Base-by-base conservation (phyloP, 805 yeast genomes). In the Ogataea nonfermentans region DNA sequence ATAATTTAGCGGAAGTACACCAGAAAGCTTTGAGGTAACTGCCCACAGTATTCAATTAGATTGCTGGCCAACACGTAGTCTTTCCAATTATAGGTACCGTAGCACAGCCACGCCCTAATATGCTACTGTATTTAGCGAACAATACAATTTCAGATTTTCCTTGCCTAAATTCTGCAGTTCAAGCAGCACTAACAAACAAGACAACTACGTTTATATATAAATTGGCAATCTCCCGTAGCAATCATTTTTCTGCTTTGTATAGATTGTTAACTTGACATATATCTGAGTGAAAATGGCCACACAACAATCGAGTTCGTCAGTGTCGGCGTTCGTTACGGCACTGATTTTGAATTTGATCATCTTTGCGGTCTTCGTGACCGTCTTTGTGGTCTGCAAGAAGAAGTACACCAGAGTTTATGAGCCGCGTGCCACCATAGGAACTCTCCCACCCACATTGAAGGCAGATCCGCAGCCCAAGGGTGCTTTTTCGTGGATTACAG, bases 401-500 rank as follows among this genome's bases (percentile, higher is more conserved):
- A 68, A 61, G 34, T 73, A 68, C 47, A 47, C 44, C 19, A 58
- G 78, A 46, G 81, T 76, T 17, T 76, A 76, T 51, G 74, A 75
- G 53, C 81, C 81, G 22, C 66, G 81, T 51, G 47, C 61, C 4
- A 40, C 54, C 2, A 77, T 76, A 27, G 67, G 65, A 4, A 55
- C 77, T 0, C 64, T 76, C 15, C 77, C 81, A 2, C 49, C 57
- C 10, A 71, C 68, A 38, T 62, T 73, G 37, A 56, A 55, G 32
- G 70, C 77, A 1, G 74, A 71, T 23, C 65, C 61, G 28, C 56
- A 68, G 28, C 73, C 76, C 4, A 43, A 53, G 4, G 78, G 79
- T 10, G 58, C 67, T 0, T 71, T 74, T 44, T 56, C 63, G 4
- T 85, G 93, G 93, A 49, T 80, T 6, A 54, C 70, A 2, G 67